Percentiles rank a stretch among this genome's conserved stretches.
Conservation (phyloP, 1,284 basidiomycete genomes). For the Austroboletus novae-zelandiae region DNA sequence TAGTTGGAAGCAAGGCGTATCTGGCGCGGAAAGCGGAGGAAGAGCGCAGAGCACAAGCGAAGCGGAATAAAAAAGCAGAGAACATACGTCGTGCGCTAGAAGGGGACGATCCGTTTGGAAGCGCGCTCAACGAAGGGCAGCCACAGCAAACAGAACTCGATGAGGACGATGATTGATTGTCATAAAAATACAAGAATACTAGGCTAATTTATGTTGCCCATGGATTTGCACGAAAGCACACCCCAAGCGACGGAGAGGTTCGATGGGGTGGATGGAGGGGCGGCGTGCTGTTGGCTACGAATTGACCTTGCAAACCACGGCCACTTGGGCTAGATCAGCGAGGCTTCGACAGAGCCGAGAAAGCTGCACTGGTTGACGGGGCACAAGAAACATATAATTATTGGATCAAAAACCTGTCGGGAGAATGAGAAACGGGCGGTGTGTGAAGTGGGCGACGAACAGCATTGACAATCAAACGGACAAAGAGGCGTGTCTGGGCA, state of each 20-base stretch:
- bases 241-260: slow-evolving; percentile 25
- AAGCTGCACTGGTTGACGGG: background rate
- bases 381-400: background rate
- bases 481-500: slow-evolving; percentile 62
- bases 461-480: slow-evolving; percentile 84
- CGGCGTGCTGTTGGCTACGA: slow-evolving; percentile 54
- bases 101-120: slow-evolving; percentile 65
- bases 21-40: slow-evolving; percentile 62
- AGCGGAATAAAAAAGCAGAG: slow-evolving; percentile 63
- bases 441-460: slow-evolving; percentile 44
- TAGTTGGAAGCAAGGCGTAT: slow-evolving; percentile 81
- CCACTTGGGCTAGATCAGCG: slow-evolving; percentile 35
- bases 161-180: slow-evolving; percentile 43
- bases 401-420: slow-evolving; percentile 44
- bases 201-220: slow-evolving; percentile 26
- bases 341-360: slow-evolving; percentile 69
- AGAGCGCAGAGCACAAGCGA: slow-evolving; percentile 62
- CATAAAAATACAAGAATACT: background rate
- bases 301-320: slow-evolving; percentile 58
- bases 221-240: slow-evolving; percentile 1
- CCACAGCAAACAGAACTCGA: slow-evolving; percentile 44
- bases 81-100: slow-evolving; percentile 50
- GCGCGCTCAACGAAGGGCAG: slow-evolving; percentile 39
- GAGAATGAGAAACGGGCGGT: background rate
- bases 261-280: slow-evolving; percentile 20